Conservation (phyloP, 2,329 filamentous ascomycete species). For the Neonectria neomacrospora region DNA sequence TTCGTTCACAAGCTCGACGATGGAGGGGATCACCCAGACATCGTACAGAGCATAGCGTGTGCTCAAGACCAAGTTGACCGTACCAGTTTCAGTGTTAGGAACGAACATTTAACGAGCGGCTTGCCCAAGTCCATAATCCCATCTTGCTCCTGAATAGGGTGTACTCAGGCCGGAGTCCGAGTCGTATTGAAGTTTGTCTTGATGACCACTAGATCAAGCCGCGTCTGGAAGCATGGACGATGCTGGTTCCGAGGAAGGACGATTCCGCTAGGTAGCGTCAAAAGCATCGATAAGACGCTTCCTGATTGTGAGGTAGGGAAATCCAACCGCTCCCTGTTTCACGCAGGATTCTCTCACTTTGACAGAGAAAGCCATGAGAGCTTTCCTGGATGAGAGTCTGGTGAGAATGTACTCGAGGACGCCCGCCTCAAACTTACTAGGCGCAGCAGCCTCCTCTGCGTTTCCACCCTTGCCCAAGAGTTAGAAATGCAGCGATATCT, state of each 20-base stretch:
- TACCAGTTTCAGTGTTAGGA: constrained; percentile 44
- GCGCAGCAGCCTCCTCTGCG: constrained; percentile 49
- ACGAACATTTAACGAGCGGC: constrained; percentile 59
- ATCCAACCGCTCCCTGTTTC: constrained; percentile 58
- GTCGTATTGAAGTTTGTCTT: too few relatives aligned
- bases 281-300: constrained; percentile 57
- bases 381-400: constrained; percentile 61
- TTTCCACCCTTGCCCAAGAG: constrained; percentile 52
- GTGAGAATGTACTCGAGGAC: constrained; percentile 62
- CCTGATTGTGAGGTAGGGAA: constrained; percentile 51
- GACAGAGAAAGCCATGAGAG: constrained; percentile 63
- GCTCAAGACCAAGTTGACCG: constrained; percentile 60
- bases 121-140: constrained; percentile 57
- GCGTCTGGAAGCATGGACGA: constrained; percentile 56
- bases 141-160: constrained; percentile 53
- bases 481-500: constrained; percentile 52
- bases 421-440: constrained; percentile 52
- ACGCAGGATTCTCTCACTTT: constrained; percentile 63
- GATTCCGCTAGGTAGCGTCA: constrained; percentile 50
- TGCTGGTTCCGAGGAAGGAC: constrained; percentile 61
- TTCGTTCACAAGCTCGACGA: constrained; percentile 60
- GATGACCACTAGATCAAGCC: constrained; percentile 62
- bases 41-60: constrained; percentile 69
- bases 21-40: constrained; percentile 64
- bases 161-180: too few relatives aligned